Base-by-base conservation (phyloP, 2,329 filamentous ascomycete genomes). In the Calonectria montana region DNA sequence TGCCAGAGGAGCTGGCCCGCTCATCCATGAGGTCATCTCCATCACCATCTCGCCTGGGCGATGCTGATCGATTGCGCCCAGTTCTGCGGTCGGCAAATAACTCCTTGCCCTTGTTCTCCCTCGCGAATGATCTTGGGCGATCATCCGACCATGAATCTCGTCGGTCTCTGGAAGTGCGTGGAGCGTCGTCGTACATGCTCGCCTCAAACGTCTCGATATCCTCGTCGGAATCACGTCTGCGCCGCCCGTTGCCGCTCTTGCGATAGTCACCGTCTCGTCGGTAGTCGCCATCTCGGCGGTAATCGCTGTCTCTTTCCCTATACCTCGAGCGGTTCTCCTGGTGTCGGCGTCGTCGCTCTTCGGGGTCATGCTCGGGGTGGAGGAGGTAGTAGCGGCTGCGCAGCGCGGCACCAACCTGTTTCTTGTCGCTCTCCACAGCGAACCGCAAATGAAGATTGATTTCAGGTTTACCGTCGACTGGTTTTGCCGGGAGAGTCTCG, bases 331-430 rank as follows among this genome's bases (percentile, higher is more conserved):
- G 88, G 72, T 87, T 87, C 69, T 86, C 82, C 47, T 90, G 87
- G 63, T 89, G 87, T 70, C 87, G 87, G 71, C 92, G 89, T 73
- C 91, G 86, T 65, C 91, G 90, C 84, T 94, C 95, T 76, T 92
- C 92, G 2, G 93, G 95, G 79, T 98, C 96, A 80, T 95, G 91
- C 77, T 98, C 94, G 1, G 96, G 96, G 78, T 98, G 94, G 79
- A 97, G 89, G 41, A 98, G 91, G 81, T 99, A 99, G 85, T 97
- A 98, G 15, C 94, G 90, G 83, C 96, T 98, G 73, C 94, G 90
- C 63, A 93, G 89, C 13, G 94, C 91, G 1, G 97, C 96, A 47
- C 94, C 93, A 50, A 87, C 90, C 78, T 91, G 90, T 84, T 99
- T 99, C 81, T 89, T 93, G 84, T 99, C 97, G 25, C 91, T 88